Evolutionary conservation across 1,284 basidiomycete species (phyloP).

Genomic region (Leccinum pachyderme): DNA sequence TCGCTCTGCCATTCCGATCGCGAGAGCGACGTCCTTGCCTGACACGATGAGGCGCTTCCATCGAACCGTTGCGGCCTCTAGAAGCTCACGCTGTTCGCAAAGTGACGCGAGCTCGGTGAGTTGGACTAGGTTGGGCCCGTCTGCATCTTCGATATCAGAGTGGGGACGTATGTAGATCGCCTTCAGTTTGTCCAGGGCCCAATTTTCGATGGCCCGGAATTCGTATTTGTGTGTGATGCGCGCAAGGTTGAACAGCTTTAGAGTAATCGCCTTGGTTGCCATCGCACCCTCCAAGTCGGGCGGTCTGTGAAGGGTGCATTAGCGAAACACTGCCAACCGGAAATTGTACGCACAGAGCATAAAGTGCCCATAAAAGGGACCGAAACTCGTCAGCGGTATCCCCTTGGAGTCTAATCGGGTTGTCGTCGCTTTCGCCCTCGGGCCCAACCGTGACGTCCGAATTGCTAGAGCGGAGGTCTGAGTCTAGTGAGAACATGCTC

Average conservation of each 20-base stretch:
- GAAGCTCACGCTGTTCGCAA: constrained; percentile 43
- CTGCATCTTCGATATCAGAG: constrained; percentile 28
- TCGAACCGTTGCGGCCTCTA: constrained; percentile 37
- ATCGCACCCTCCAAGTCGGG: constrained; percentile 46
- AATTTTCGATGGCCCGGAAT: constrained; percentile 49
- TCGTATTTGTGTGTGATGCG: constrained; percentile 57
- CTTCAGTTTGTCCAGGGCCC: constrained; percentile 47
- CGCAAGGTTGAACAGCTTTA: constrained; percentile 46
- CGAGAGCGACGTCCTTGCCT: constrained; percentile 43
- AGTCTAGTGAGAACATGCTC: constrained; percentile 49
- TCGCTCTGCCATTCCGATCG: constrained; percentile 42
- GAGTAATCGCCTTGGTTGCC: constrained; percentile 39
- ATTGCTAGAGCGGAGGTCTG: constrained; percentile 28
- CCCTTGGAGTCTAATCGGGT: constrained; percentile 47
- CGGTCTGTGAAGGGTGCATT: constrained; percentile 34
- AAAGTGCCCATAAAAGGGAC: constrained; percentile 47
- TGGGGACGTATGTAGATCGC: constrained; percentile 38
- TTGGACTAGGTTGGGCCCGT: constrained; percentile 38
- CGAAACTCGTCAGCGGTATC: constrained; percentile 49
- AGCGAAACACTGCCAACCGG: constrained; percentile 2
- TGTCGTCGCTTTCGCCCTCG: constrained; percentile 46
- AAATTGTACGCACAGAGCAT: constrained; percentile 44
- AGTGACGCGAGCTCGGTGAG: constrained; percentile 46
- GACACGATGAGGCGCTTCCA: constrained; percentile 44
- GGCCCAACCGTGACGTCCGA: constrained; percentile 29